Conservation (phyloP, 1,284 basidiomycete genomes). For the Cryptococcus hybrid region DNA sequence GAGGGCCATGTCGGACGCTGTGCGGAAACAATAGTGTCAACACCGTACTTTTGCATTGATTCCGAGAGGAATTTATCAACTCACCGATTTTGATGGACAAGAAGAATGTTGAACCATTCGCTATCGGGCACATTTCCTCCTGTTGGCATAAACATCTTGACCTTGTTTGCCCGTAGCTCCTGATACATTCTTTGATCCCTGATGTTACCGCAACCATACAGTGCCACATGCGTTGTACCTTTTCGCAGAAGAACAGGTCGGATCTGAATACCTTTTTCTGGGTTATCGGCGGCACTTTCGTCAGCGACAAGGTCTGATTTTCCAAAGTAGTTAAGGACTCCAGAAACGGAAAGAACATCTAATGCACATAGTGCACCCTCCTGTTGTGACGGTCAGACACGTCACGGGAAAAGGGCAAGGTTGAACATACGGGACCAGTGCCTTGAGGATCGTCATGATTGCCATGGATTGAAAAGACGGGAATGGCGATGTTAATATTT, state of each 20-base stretch:
- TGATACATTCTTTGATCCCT: slow-evolving; percentile 96
- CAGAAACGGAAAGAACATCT: slow-evolving; percentile 89
- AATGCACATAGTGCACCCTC: slow-evolving; percentile 94
- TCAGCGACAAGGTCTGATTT: slow-evolving; percentile 60
- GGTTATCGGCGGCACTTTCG: slow-evolving; percentile 56
- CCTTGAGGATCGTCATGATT: slow-evolving; percentile 99
- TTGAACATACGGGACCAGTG: slow-evolving; percentile 69
- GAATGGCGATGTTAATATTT: slow-evolving; percentile 91
- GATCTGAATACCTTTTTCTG: slow-evolving; percentile 70
- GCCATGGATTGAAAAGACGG: slow-evolving; percentile 98
- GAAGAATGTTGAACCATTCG: slow-evolving; percentile 89
- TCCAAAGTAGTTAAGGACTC: slow-evolving; percentile 96
- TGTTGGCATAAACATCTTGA: slow-evolving; percentile 95
- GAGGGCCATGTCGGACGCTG: slow-evolving; percentile 89
- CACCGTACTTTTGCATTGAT: neutral
- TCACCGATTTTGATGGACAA: slow-evolving; percentile 95
- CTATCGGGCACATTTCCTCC: slow-evolving; percentile 59
- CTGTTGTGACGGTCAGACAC: slow-evolving; percentile 51
- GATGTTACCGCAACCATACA: slow-evolving; percentile 97
- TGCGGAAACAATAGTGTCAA: neutral
- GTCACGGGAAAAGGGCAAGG: neutral
- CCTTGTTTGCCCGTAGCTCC: slow-evolving; percentile 87
- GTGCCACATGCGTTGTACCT: slow-evolving; percentile 76
- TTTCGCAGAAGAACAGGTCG: slow-evolving; percentile 87
- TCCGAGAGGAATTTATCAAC: slow-evolving; percentile 54